These are phyloP conservation scores for Gossypium rotundifolium DNA, from an alignment of 345 rosid species.

Conservation along the genomic window DNA sequence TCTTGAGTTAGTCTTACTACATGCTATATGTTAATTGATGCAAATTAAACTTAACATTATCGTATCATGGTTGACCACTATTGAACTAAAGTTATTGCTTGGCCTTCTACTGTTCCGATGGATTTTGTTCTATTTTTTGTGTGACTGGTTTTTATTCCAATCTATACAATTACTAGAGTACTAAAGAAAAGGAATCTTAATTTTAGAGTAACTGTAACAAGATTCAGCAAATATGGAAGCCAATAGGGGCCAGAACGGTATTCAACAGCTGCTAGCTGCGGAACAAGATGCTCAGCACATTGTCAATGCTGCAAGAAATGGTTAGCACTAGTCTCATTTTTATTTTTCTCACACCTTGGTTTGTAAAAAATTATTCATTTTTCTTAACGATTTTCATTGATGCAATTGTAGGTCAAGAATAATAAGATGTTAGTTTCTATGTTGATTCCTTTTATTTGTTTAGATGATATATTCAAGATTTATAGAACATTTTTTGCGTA, in stretches of 20 bases:
- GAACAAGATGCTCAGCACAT: constrained; percentile 46
- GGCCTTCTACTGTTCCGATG: neutral
- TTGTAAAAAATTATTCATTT: neutral
- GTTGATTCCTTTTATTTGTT: neutral
- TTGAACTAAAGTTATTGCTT: neutral
- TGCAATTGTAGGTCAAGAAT: neutral
- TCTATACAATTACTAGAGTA: neutral
- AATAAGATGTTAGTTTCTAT: neutral
- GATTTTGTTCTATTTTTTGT: neutral
- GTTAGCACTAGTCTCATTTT: neutral
- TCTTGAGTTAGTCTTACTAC: neutral
- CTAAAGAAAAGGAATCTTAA: neutral
- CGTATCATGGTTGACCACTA: neutral
- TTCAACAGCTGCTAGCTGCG: constrained; percentile 50
- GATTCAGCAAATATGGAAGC: constrained; percentile 33
- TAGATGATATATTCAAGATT: neutral
- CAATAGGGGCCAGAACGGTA: constrained; percentile 50
- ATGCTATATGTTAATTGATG: neutral
- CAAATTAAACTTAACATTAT: neutral
- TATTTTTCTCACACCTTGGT: neutral
- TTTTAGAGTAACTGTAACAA: neutral
- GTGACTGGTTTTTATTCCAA: neutral
- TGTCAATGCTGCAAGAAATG: constrained; percentile 37
- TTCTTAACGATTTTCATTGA: neutral
- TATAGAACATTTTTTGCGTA: neutral